phyloP scores from a whole-genome alignment of 225 moss, liverwort and hornwort species.

The Thuidium tamariscinum region DNA sequence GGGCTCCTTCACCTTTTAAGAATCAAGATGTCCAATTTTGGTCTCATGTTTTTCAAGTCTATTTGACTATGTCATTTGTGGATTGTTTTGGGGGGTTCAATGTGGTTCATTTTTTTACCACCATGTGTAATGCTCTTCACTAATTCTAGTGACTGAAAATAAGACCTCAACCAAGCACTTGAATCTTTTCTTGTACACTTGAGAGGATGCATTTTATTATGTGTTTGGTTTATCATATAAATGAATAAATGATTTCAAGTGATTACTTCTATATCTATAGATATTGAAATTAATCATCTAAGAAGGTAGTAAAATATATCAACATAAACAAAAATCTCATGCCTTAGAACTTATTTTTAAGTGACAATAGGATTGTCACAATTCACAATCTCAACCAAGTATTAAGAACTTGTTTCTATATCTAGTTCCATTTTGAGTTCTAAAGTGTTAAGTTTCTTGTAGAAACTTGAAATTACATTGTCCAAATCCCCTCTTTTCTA shows the following conservation, averaged over 20 bases:
- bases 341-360: too few species aligned
- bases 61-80: too few species aligned
- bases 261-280: background rate
- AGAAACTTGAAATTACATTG: background rate
- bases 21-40: too few species aligned
- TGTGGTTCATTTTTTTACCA: background rate
- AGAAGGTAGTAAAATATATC: background rate
- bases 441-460: background rate
- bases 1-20: too few species aligned
- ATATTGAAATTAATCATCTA: background rate
- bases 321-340: background rate
- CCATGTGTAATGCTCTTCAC: background rate
- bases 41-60: background rate
- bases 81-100: background rate
- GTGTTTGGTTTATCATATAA: background rate
- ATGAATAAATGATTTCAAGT: background rate
- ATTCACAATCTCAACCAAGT: background rate
- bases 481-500: background rate
- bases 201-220: background rate
- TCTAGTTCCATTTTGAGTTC: rapidly evolving
- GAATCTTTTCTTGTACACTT: background rate
- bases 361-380: background rate
- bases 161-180: background rate
- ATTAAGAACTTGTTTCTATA: background rate
- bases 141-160: too few species aligned